Evolutionary conservation across 345 rosid genomes (phyloP).

Genomic region (Streptanthus diversifolius): DNA sequence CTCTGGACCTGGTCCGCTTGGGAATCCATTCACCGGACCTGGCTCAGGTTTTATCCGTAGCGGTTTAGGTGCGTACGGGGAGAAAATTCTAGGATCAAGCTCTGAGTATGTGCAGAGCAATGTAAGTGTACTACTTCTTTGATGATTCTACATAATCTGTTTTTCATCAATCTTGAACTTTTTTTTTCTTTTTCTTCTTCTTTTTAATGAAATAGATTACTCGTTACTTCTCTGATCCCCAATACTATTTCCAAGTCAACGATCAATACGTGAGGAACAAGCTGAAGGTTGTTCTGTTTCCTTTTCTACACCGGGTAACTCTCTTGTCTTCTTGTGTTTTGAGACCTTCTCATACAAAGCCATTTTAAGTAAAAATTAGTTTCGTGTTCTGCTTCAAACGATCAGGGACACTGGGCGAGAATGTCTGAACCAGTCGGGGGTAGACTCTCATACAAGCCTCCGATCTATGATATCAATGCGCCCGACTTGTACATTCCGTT

Average conservation of each 20-base stretch:
- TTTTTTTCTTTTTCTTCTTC: neutral
- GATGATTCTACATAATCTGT: neutral
- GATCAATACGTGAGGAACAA: constrained; percentile 54
- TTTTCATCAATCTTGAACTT: neutral
- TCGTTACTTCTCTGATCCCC: constrained; percentile 57
- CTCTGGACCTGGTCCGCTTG: constrained; percentile 43
- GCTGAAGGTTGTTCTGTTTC: constrained; percentile 50
- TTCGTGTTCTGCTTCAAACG: neutral
- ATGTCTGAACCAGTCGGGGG: constrained; percentile 69
- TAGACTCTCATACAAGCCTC: constrained; percentile 62
- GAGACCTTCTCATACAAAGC: neutral
- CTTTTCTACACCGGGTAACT: constrained; percentile 48
- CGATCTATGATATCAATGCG: constrained; percentile 67
- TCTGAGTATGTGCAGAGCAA: constrained; percentile 63
- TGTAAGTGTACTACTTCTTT: constrained; percentile 29
- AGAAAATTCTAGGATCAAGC: constrained; percentile 48
- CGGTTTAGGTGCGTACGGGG: constrained; percentile 54
- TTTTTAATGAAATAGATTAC: constrained; percentile 34
- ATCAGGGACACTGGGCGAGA: constrained; percentile 69
- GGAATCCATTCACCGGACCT: constrained; percentile 46
- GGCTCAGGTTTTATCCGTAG: constrained; percentile 50
- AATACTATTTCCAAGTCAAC: constrained; percentile 60
- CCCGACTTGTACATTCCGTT: constrained; percentile 74
- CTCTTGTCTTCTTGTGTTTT: constrained; percentile 5
- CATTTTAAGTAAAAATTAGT: neutral